Evolutionary conservation across 176 grass and related monocot genomes (phyloP).

Genomic region (Aechmea fasciata): DNA sequence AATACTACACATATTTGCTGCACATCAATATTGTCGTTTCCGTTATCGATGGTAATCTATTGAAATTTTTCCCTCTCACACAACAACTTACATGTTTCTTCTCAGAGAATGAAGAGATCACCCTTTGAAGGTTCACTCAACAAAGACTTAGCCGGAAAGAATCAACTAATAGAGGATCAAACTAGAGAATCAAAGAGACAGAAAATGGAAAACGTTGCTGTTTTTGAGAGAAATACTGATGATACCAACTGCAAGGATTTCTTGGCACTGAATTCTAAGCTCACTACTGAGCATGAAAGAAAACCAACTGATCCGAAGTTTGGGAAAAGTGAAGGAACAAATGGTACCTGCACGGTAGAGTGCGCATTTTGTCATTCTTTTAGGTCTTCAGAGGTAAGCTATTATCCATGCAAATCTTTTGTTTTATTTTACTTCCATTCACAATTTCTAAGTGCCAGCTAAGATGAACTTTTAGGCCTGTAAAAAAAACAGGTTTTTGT

Average conservation of each 20-base stretch:
- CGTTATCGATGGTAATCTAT: too few relatives aligned
- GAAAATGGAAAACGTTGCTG: conserved; percentile 23
- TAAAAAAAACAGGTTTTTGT: too few relatives aligned
- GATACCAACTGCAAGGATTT: neutral
- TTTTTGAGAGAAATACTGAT: neutral
- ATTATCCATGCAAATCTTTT: neutral
- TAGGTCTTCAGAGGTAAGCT: conserved; percentile 42
- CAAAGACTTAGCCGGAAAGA: conserved; percentile 13
- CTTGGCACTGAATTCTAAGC: neutral
- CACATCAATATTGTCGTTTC: too few relatives aligned
- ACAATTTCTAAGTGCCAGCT: neutral
- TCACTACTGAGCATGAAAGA: neutral
- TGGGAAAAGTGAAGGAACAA: conserved; percentile 27
- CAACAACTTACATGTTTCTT: neutral
- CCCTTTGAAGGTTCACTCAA: conserved; percentile 27
- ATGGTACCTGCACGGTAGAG: conserved; percentile 9
- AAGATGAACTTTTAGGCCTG: too few relatives aligned
- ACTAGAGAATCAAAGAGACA: conserved; percentile 55
- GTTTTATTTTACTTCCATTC: conserved; percentile 1
- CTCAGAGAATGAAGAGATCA: conserved; percentile 43
- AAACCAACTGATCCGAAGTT: conserved; percentile 5
- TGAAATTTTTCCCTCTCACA: too few relatives aligned
- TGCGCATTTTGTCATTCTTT: conserved; percentile 77
- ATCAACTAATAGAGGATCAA: conserved; percentile 19
- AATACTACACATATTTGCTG: too few relatives aligned